phyloP scores from a whole-genome alignment of 2,329 filamentous ascomycete species.

The Claviceps maximensis region DNA sequence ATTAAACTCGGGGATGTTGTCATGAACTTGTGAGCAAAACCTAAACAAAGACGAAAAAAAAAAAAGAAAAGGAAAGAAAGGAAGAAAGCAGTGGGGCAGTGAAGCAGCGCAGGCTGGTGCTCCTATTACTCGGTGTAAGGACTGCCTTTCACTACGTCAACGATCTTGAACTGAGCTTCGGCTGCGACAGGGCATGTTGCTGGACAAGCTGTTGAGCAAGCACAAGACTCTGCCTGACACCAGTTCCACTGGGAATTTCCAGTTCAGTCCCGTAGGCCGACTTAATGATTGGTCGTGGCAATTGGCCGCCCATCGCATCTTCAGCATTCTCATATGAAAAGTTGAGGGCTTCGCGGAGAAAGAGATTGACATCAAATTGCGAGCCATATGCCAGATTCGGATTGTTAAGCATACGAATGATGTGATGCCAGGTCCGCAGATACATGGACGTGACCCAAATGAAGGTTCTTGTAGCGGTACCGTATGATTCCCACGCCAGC shows the following conservation, averaged over 20 bases:
- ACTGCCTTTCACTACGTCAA: not conserved
- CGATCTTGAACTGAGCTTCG: not conserved
- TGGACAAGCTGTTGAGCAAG: not conserved
- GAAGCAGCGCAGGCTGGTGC: too few species aligned
- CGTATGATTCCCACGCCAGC: constrained; percentile 14
- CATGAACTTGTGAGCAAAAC: too few species aligned
- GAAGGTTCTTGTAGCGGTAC: constrained; percentile 14
- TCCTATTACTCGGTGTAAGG: not conserved
- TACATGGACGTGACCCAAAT: constrained; percentile 19
- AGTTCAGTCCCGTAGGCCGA: constrained; percentile 11
- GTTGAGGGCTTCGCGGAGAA: constrained; percentile 16
- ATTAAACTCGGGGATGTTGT: too few species aligned
- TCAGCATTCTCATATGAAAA: constrained; percentile 19
- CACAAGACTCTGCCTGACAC: not conserved
- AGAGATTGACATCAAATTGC: constrained; percentile 14
- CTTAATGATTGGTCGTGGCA: constrained; percentile 18
- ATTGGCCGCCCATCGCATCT: constrained; percentile 16
- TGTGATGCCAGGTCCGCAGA: constrained; percentile 15
- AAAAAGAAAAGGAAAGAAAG: too few species aligned
- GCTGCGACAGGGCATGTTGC: not conserved
- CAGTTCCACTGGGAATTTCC: not conserved
- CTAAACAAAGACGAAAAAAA: too few species aligned
- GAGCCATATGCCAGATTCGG: constrained; percentile 6
- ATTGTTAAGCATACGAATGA: constrained; percentile 4
- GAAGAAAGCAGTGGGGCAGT: too few species aligned